phyloP scores from a whole-genome alignment of 306 rosid species.

The Cercis canadensis region DNA sequence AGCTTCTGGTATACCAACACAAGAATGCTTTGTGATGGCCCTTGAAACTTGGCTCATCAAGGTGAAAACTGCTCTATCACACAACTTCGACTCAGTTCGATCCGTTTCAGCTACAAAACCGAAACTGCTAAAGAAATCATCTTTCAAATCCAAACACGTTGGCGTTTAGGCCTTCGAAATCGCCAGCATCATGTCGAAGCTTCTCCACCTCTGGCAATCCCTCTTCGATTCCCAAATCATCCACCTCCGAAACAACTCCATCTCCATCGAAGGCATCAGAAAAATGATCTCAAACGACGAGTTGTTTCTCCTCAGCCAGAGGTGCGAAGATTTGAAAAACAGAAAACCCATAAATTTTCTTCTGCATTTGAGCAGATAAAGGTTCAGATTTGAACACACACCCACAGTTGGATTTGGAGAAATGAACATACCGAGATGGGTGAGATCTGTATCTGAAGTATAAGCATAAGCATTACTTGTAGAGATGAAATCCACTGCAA shows the following conservation, averaged over 20 bases:
- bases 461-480: slow-evolving; percentile 29
- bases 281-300: slow-evolving; percentile 85
- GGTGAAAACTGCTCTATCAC: slow-evolving; percentile 72
- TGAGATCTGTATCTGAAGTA: slow-evolving; percentile 59
- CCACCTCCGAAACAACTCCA: slow-evolving; percentile 70
- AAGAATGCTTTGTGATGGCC: slow-evolving; percentile 61
- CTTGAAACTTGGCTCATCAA: slow-evolving; percentile 75
- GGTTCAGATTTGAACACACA: slow-evolving; percentile 33
- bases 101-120: slow-evolving; percentile 29
- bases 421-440: slow-evolving; percentile 29
- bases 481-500: slow-evolving; percentile 31
- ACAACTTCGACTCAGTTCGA: slow-evolving; percentile 52
- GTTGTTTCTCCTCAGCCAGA: slow-evolving; percentile 65
- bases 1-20: neutral
- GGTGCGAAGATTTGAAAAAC: slow-evolving; percentile 53
- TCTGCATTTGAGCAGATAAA: neutral
- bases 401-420: neutral
- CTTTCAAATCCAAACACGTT: slow-evolving; percentile 44
- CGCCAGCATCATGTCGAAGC: slow-evolving; percentile 87
- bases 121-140: slow-evolving; percentile 38
- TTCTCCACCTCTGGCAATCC: slow-evolving; percentile 81
- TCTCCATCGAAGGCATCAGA: slow-evolving; percentile 73
- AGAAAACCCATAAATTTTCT: neutral
- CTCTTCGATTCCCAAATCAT: slow-evolving; percentile 69
- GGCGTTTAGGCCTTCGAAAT: slow-evolving; percentile 87